phyloP scores from a whole-genome alignment of 768 basidiomycete genomes.

The Dacryopinax primogenitus region DNA sequence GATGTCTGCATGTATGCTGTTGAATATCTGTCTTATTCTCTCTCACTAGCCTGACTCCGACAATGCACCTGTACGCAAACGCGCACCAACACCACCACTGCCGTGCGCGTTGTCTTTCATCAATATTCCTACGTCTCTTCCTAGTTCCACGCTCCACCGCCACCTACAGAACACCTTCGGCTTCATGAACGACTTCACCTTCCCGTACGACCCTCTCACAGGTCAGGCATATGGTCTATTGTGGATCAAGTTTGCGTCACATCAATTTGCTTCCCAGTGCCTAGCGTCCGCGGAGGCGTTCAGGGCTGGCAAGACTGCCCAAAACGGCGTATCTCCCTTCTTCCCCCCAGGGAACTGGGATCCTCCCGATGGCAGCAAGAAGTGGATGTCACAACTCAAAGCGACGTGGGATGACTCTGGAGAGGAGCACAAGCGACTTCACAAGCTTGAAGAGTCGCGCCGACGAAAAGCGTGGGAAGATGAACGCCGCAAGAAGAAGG shows the following conservation, averaged over 20 bases:
- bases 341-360: not conserved
- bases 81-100: not conserved
- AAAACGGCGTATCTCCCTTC: not conserved
- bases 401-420: not conserved
- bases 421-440: not conserved
- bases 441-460: not conserved
- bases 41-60: not conserved
- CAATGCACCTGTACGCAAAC: not conserved
- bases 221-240: not conserved
- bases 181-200: not conserved
- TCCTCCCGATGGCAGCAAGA: constrained; percentile 2
- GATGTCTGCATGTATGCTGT: not conserved
- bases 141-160: not conserved
- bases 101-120: not conserved
- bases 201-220: not conserved
- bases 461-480: not conserved
- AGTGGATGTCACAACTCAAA: not conserved
- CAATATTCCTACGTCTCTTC: not conserved
- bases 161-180: constrained; percentile 9
- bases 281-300: not conserved
- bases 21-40: not conserved
- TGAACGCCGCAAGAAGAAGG: not conserved
- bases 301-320: not conserved
- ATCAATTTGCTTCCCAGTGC: not conserved
- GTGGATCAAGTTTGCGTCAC: not conserved